A percentile compares a stretch with the other conserved stretches of the same genome.
Conservation (phyloP, 2,329 filamentous ascomycete species). For the Trichoderma citrinoviride region DNA sequence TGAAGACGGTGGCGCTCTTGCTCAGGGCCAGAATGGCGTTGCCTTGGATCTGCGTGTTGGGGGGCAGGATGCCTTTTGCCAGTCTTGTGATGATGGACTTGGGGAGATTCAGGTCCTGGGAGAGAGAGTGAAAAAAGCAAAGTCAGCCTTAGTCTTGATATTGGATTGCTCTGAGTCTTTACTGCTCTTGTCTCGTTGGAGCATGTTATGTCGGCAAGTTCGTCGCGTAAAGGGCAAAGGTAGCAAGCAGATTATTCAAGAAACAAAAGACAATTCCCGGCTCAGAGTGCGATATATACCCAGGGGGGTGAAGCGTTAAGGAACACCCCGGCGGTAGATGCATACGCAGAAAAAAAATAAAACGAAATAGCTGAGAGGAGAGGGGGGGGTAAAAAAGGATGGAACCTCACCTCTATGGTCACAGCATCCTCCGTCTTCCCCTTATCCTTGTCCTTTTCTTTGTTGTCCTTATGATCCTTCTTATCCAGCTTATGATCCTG, state of each 20-base stretch:
- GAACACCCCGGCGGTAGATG: neutral
- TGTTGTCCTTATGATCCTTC: slow-evolving; percentile 35
- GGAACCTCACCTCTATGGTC: slow-evolving; percentile 50
- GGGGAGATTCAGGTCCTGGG: slow-evolving; percentile 71
- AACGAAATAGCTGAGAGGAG: neutral
- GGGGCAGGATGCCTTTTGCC: slow-evolving; percentile 74
- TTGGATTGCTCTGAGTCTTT: neutral
- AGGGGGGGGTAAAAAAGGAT: neutral
- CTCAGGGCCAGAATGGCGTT: slow-evolving; percentile 77
- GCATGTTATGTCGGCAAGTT: neutral
- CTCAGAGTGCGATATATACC: too few relatives aligned
- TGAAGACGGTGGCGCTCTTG: slow-evolving; percentile 80
- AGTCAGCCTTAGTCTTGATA: neutral
- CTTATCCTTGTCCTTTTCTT: slow-evolving; percentile 36
- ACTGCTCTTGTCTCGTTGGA: neutral
- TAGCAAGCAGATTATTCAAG: too few relatives aligned
- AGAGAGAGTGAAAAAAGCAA: too few relatives aligned
- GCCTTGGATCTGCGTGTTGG: slow-evolving; percentile 80
- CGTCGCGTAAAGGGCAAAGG: too few relatives aligned
- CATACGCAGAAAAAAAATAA: neutral
- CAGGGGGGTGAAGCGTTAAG: too few relatives aligned
- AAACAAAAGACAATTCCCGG: too few relatives aligned
- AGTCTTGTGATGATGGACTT: slow-evolving; percentile 79
- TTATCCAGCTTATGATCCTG: slow-evolving; percentile 37
- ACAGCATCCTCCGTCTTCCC: slow-evolving; percentile 40